Percentiles rank a stretch among this genome's conserved stretches.
These are phyloP conservation scores for Candolleomyces aberdarensis DNA, from an alignment of 768 basidiomycete species.

Conservation along the genomic window DNA sequence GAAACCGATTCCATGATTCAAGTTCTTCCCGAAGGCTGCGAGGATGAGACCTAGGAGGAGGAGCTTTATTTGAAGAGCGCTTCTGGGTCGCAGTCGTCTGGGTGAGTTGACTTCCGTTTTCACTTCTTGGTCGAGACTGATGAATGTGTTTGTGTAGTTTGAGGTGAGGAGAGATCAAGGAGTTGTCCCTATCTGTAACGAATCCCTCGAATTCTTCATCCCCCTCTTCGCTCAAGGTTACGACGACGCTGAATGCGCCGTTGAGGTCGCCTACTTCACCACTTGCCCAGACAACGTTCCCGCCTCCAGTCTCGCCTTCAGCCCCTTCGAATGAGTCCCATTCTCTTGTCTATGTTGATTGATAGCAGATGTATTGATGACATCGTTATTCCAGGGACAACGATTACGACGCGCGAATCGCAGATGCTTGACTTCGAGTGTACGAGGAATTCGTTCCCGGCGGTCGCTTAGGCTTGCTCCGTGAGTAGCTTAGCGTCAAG, in stretches of 20 bases:
- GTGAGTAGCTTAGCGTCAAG: no score
- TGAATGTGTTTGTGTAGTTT: no score
- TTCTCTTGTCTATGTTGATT: no score
- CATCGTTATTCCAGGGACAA: no score
- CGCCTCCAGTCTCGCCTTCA: background rate
- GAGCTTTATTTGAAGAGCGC: slow-evolving; percentile 49
- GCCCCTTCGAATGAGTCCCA: background rate
- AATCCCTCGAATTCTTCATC: no score
- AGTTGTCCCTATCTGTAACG: no score
- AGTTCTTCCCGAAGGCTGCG: slow-evolving; percentile 59
- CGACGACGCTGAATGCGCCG: slow-evolving; percentile 2
- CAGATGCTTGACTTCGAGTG: no score
- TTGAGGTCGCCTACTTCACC: slow-evolving; percentile 37
- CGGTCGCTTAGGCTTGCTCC: no score
- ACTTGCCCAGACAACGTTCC: slow-evolving; percentile 16
- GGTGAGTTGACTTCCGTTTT: slow-evolving; percentile 20
- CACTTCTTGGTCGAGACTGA: no score
- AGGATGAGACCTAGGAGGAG: slow-evolving; percentile 62
- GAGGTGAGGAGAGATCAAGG: slow-evolving; percentile 16
- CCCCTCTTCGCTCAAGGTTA: slow-evolving; percentile 10
- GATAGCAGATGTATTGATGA: no score
- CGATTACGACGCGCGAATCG: no score
- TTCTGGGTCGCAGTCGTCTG: slow-evolving; percentile 41
- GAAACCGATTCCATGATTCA: slow-evolving; percentile 49
- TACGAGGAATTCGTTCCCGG: no score